phyloP scores from a whole-genome alignment of 345 rosid genomes.

The Pugionium dolabratum region DNA sequence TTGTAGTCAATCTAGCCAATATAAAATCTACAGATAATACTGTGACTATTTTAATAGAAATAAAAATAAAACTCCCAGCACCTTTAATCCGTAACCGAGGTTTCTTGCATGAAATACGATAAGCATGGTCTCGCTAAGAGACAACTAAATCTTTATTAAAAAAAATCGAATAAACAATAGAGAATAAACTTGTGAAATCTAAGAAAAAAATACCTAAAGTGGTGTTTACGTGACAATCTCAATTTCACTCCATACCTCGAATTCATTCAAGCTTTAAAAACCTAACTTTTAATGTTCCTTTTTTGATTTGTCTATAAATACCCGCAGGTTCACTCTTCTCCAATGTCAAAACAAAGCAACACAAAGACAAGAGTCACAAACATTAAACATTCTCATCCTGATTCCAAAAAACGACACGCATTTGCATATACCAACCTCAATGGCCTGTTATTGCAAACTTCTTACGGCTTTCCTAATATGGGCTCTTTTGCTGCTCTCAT shows the following conservation, averaged over 20 bases:
- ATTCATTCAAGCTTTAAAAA: constrained; percentile 37
- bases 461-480: constrained; percentile 14
- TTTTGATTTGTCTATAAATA: constrained; percentile 41
- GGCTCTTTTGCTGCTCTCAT: constrained; percentile 24
- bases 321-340: constrained; percentile 10
- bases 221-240: constrained; percentile 44
- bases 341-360: constrained; percentile 24
- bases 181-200: constrained; percentile 24
- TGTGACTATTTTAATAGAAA: neutral
- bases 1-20: constrained; percentile 22
- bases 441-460: constrained; percentile 30
- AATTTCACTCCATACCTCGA: constrained; percentile 42
- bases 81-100: constrained; percentile 40
- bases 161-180: constrained; percentile 10
- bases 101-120: constrained; percentile 40
- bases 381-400: constrained; percentile 22
- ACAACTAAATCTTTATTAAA: constrained; percentile 13
- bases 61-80: neutral
- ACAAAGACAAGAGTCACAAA: constrained; percentile 28
- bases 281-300: constrained; percentile 26
- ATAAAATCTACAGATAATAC: neutral
- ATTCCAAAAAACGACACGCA: constrained; percentile 20
- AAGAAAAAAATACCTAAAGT: constrained; percentile 16
- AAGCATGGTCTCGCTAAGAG: constrained; percentile 34
- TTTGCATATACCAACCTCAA: constrained; percentile 21